Percentiles rank a stretch among this genome's conserved stretches.
phyloP scores from a whole-genome alignment of 2,329 filamentous ascomycete species.

The Penicillium sp. region DNA sequence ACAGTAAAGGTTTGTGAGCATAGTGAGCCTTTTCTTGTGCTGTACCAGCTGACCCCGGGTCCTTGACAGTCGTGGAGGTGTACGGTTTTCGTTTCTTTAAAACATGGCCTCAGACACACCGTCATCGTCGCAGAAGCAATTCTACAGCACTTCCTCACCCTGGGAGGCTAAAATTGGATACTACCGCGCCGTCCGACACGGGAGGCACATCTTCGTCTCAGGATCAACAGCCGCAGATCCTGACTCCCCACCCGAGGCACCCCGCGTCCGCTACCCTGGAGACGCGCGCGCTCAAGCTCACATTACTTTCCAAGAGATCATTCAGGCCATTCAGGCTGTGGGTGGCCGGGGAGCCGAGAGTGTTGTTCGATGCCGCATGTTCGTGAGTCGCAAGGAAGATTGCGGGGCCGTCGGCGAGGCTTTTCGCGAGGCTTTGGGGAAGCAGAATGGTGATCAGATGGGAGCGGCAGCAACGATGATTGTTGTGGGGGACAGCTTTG shows the following conservation, averaged over 20 bases:
- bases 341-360: slow-evolving; percentile 28
- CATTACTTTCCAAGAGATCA: slow-evolving; percentile 21
- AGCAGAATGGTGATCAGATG: slow-evolving; percentile 17
- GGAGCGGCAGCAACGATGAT: slow-evolving; percentile 34
- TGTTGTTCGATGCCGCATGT: slow-evolving; percentile 34
- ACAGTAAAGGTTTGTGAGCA: no score
- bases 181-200: slow-evolving; percentile 35
- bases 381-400: slow-evolving; percentile 27
- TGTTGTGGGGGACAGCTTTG: slow-evolving; percentile 33
- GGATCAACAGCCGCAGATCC: slow-evolving; percentile 37
- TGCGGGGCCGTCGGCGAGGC: slow-evolving; percentile 25
- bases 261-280: slow-evolving; percentile 27
- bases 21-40: no score
- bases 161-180: slow-evolving; percentile 35
- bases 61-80: no score
- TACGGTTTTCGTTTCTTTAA: not conserved
- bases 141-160: slow-evolving; percentile 31
- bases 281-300: slow-evolving; percentile 30
- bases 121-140: slow-evolving; percentile 13
- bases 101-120: not conserved
- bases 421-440: slow-evolving; percentile 27
- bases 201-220: slow-evolving; percentile 33
- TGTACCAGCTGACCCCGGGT: no score
- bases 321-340: slow-evolving; percentile 30
- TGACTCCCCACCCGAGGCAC: slow-evolving; percentile 20